Evolutionary conservation across 495 filamentous ascomycete genomes (phyloP), one percentile per base, ranked within the genome.

Genomic region (Daldinia grandis): DNA sequence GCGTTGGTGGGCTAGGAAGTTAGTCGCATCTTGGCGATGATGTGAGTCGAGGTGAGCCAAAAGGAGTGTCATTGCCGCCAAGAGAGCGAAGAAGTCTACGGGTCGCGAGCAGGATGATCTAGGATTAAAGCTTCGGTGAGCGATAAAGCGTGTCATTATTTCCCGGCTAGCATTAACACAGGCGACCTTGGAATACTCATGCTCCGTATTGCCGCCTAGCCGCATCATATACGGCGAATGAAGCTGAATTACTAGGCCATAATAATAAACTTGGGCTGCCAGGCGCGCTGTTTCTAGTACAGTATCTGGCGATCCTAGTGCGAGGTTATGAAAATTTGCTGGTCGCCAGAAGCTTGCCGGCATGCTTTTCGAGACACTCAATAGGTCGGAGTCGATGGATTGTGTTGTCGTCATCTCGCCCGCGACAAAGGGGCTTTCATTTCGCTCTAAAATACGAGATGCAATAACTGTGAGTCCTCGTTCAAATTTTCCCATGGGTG

Each of bases 21-120:
- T 15, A 35, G 21, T 17, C 7, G 53, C 4, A 21, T 40, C 35
- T 25, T 31, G 30, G 19, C 78, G 63, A 6, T 61, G 72, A 33
- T 73, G 75, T 14, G 74, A 73, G 38, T 78, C 70, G 14, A 81
- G 66, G 53, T 81, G 79, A 1, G 72, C 78, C 2, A 83, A 59
- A 33, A 76, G 76, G 0, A 83, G 61, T 0, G 78, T 74, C 15
- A 75, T 72, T 53, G 69, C 74, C 6, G 78, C 80, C 17, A 79
- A 74, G 51, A 83, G 74, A 7, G 79, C 73, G 35, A 80, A 58
- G 30, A 82, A 80, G 66, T 84, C 80, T 8, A 84, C 64, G 14
- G 71, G 73, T 8, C 79, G 79, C 59, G 78, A 83, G 66, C 72
- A 79, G 8, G 61, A 63, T 19, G 62, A 73, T 31, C 66, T 54